These are phyloP conservation scores for Cryptococcus sp. DNA, from an alignment of 1,284 basidiomycete genomes.

Conservation along the genomic window DNA sequence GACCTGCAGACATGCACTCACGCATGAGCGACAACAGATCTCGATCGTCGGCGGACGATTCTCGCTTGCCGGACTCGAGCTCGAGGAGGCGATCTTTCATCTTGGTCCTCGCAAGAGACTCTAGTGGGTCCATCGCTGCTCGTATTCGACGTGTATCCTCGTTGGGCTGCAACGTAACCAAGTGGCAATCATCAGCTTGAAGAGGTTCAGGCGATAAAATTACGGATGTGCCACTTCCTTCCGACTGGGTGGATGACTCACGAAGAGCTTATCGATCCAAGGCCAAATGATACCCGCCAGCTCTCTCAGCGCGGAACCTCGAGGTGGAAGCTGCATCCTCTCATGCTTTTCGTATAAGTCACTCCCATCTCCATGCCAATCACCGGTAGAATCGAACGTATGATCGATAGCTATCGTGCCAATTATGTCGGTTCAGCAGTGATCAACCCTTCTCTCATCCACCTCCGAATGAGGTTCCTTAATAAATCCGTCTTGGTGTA, in stretches of 20 bases:
- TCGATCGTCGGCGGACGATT: slow-evolving; percentile 9
- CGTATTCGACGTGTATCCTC: slow-evolving; percentile 21
- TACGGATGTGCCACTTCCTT: no score
- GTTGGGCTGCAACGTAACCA: slow-evolving; percentile 18
- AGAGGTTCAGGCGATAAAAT: no score
- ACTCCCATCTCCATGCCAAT: slow-evolving; percentile 23
- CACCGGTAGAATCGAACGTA: slow-evolving; percentile 18
- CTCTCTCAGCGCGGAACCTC: slow-evolving; percentile 13
- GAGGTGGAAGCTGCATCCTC: slow-evolving; percentile 24
- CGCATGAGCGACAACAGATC: slow-evolving; percentile 32
- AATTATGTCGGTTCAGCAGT: slow-evolving; percentile 33
- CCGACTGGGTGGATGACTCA: slow-evolving; percentile 6
- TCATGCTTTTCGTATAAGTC: slow-evolving; percentile 27
- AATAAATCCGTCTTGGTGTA: slow-evolving; percentile 25
- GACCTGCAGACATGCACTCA: slow-evolving; percentile 7
- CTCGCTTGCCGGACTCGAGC: slow-evolving; percentile 21
- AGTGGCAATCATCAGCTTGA: no score
- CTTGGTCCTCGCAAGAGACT: slow-evolving; percentile 18
- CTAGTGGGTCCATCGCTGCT: slow-evolving; percentile 28
- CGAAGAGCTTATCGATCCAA: slow-evolving; percentile 21
- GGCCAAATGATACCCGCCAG: slow-evolving; percentile 20
- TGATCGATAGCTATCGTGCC: slow-evolving; percentile 27
- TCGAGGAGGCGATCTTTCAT: slow-evolving; percentile 23
- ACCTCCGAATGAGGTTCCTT: slow-evolving; percentile 20
- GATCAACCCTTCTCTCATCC: slow-evolving; percentile 30